phyloP scores from a whole-genome alignment of 2,329 filamentous ascomycete genomes.

The Chaetothyriales sp. region DNA sequence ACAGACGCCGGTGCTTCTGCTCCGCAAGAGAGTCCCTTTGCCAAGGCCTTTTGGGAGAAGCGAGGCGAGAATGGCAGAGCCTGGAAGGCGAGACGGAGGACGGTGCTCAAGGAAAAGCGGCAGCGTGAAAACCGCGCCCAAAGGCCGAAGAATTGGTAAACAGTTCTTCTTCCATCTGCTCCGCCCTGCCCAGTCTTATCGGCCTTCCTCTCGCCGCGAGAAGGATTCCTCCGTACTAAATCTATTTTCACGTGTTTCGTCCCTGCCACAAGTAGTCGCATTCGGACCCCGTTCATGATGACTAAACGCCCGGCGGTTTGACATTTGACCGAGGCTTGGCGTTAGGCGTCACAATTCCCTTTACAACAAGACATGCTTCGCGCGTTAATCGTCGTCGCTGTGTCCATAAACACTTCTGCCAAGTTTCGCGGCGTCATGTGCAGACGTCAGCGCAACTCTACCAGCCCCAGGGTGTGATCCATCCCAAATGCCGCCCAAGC shows the following conservation, averaged over 20 bases:
- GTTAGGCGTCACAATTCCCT: neutral
- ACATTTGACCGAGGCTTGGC: neutral
- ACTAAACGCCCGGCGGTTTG: neutral
- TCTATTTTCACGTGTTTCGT: neutral
- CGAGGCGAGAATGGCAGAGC: conserved; percentile 37
- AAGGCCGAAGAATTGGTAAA: conserved; percentile 14
- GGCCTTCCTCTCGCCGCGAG: neutral
- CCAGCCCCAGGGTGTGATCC: neutral
- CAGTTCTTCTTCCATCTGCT: neutral
- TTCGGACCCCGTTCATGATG: neutral
- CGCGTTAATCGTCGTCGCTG: no score
- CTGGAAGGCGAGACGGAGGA: conserved; percentile 43
- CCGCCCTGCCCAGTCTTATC: neutral
- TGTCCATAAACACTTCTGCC: neutral
- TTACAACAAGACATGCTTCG: neutral
- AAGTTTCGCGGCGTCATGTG: neutral
- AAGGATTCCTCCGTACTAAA: no score
- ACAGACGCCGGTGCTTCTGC: conserved; percentile 8
- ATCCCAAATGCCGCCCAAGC: conserved; percentile 16
- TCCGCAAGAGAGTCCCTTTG: conserved; percentile 41
- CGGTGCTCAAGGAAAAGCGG: conserved; percentile 46
- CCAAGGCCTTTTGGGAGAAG: conserved; percentile 48
- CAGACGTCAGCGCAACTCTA: neutral
- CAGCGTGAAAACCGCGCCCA: conserved; percentile 43
- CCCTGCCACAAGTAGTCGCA: no score